phyloP scores from a whole-genome alignment of 176 grass and related monocot species.

The Aegilops tauschii region DNA sequence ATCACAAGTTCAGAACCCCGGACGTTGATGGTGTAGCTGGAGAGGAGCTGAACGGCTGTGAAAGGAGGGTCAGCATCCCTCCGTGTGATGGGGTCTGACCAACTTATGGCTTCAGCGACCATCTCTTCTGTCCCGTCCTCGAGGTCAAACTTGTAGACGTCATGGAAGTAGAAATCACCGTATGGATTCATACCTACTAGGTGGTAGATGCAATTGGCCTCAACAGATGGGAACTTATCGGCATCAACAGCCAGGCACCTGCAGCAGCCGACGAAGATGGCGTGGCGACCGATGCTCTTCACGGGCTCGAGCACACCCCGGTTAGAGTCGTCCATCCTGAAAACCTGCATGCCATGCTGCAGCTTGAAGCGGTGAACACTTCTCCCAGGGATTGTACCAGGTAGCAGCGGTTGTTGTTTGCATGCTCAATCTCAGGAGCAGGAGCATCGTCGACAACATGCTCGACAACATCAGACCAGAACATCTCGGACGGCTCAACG shows the following conservation, averaged over 20 bases:
- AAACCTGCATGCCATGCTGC: neutral
- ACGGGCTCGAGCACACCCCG: neutral
- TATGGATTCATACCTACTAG: neutral
- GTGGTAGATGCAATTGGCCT: neutral
- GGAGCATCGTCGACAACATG: neutral
- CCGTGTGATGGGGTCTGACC: neutral
- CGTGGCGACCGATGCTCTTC: neutral
- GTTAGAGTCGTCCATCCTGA: neutral
- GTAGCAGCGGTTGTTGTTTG: neutral
- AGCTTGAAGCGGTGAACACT: neutral
- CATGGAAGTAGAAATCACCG: accelerated
- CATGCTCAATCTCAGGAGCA: neutral
- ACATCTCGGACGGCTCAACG: neutral
- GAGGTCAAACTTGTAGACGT: neutral
- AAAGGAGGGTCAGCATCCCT: neutral
- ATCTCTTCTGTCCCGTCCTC: neutral
- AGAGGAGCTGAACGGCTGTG: neutral
- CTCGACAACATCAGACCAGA: neutral
- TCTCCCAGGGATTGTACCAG: neutral
- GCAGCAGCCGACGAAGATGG: neutral
- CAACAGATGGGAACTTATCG: neutral
- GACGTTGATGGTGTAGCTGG: neutral
- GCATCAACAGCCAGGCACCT: neutral
- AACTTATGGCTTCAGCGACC: neutral
- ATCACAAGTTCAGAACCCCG: neutral